Conservation (phyloP, 2,329 filamentous ascomycete genomes). For the Colletotrichum chrysophilum region DNA sequence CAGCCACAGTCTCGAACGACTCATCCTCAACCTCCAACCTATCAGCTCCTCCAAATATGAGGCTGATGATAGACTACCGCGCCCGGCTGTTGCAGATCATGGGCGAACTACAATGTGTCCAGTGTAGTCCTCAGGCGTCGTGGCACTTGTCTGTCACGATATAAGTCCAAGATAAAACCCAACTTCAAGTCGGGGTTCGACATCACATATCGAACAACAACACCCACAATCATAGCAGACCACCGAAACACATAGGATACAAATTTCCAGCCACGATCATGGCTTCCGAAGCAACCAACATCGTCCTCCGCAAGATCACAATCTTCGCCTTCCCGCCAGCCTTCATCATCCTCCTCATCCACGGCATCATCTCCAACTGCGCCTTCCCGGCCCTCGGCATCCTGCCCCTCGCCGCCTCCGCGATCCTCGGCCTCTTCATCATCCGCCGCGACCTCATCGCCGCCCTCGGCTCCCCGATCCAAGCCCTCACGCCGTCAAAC, state of each 20-base stretch:
- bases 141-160: not conserved
- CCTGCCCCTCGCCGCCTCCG: slow-evolving; percentile 20
- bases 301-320: slow-evolving; percentile 23
- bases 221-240: not conserved
- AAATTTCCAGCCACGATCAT: not conserved
- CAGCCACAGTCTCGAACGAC: not conserved
- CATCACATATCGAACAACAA: not conserved
- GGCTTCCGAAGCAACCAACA: not conserved
- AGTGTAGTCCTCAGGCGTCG: not conserved
- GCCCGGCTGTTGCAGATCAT: not conserved
- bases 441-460: slow-evolving; percentile 22
- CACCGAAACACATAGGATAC: rapidly evolving
- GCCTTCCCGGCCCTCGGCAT: slow-evolving; percentile 24
- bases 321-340: slow-evolving; percentile 24
- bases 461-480: slow-evolving; percentile 23
- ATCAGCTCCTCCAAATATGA: not conserved
- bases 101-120: not conserved
- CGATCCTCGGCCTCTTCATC: slow-evolving; percentile 11
- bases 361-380: not conserved
- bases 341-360: slow-evolving; percentile 9
- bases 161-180: not conserved
- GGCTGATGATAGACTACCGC: not conserved
- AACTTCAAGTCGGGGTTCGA: not conserved
- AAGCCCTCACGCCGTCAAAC: slow-evolving; percentile 17
- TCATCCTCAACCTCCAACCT: not conserved